A percentile compares a stretch with the other conserved stretches of the same genome.
Conservation (phyloP, 1,284 basidiomycete species). For the Trichosporon faecale region DNA sequence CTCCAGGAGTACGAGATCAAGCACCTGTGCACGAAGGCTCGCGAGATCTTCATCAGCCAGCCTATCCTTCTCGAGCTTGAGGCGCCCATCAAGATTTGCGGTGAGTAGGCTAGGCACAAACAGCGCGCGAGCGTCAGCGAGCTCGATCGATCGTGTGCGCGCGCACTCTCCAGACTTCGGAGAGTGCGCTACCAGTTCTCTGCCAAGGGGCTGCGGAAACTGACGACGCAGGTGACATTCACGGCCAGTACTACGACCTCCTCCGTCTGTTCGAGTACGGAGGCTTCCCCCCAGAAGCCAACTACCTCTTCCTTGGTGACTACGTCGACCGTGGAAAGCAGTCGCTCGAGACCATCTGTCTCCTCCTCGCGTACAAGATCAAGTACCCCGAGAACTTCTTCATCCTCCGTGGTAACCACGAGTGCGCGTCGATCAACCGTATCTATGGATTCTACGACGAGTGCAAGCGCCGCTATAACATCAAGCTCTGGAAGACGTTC, state of each 20-base stretch:
- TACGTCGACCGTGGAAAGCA: constrained; percentile 64
- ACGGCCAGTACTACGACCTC: constrained; percentile 63
- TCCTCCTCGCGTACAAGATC: constrained; percentile 59
- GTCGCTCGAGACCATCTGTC: constrained; percentile 61
- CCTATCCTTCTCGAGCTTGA: constrained; percentile 62
- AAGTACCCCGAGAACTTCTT: constrained; percentile 66
- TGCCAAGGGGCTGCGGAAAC: neutral
- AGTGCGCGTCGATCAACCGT: constrained; percentile 61
- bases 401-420: constrained; percentile 62
- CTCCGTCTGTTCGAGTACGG: constrained; percentile 62
- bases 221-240: constrained; percentile 56
- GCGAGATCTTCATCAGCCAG: constrained; percentile 63
- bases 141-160: neutral
- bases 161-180: neutral
- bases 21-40: constrained; percentile 60
- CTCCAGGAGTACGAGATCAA: constrained; percentile 63
- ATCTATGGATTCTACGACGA: constrained; percentile 65
- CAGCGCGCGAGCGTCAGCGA: neutral
- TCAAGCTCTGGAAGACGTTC: constrained; percentile 66
- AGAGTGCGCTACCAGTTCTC: too few relatives aligned
- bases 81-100: constrained; percentile 64
- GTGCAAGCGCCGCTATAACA: constrained; percentile 64
- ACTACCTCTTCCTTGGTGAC: constrained; percentile 63
- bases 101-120: constrained; percentile 44
- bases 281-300: constrained; percentile 62